These are phyloP conservation scores for Letharia columbiana DNA, from an alignment of 495 filamentous ascomycete genomes.

Conservation along the genomic window DNA sequence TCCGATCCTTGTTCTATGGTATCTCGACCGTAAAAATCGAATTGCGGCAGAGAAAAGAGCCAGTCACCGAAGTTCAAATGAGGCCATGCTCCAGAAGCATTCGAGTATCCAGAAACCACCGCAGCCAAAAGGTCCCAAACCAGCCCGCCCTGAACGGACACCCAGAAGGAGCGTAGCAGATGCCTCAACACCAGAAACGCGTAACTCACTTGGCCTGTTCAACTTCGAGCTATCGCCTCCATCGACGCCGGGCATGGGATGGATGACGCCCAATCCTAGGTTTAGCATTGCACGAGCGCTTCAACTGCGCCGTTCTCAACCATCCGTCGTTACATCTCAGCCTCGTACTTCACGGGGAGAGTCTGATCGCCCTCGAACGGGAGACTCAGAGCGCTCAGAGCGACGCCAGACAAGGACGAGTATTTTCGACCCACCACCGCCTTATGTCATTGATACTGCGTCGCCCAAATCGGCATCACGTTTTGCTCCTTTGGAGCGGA, in stretches of 20 bases:
- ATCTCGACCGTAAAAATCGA: constrained; percentile 17
- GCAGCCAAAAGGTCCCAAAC: constrained; percentile 7
- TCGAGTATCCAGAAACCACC: neutral
- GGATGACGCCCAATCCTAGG: constrained; percentile 10
- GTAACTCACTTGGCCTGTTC: constrained; percentile 23
- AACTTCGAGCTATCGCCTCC: constrained; percentile 23
- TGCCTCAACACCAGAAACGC: constrained; percentile 5
- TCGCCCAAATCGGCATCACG: constrained; percentile 11
- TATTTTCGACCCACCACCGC: constrained; percentile 12
- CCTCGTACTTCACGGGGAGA: neutral
- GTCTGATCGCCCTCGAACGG: neutral
- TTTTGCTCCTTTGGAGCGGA: constrained; percentile 16
- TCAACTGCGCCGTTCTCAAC: constrained; percentile 17
- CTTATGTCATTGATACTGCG: constrained; percentile 9
- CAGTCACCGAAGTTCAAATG: constrained; percentile 14
- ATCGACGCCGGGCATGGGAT: constrained; percentile 8
- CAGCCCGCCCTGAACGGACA: neutral
- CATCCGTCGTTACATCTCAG: constrained; percentile 14
- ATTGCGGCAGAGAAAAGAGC: constrained; percentile 6
- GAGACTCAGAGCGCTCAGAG: neutral
- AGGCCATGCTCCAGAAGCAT: constrained; percentile 14
- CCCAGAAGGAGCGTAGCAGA: neutral
- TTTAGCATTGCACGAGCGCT: constrained; percentile 18
- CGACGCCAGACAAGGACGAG: constrained; percentile 7
- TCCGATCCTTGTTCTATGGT: constrained; percentile 19